Conservation (phyloP, 345 rosid species). For the Cardamine chenopodiifolia region DNA sequence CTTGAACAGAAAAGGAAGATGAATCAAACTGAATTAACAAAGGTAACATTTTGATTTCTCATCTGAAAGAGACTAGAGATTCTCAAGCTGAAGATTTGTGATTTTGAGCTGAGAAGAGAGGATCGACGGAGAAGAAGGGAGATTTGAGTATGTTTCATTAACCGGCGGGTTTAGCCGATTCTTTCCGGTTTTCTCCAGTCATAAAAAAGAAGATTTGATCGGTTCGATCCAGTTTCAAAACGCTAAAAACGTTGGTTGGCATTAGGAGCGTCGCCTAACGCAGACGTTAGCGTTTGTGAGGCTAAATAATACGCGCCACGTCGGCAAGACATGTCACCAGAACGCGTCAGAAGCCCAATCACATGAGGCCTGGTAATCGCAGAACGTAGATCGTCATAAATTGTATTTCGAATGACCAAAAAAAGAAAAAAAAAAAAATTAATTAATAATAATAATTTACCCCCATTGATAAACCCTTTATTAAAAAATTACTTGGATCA, state of each 20-base stretch:
- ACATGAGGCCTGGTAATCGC: constrained; percentile 18
- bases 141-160: not conserved
- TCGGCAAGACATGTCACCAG: constrained; percentile 29
- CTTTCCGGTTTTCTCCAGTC: not conserved
- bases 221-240: not conserved
- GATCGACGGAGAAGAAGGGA: constrained; percentile 3
- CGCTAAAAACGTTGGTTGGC: too few species aligned
- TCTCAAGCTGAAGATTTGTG: constrained; percentile 11
- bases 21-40: constrained; percentile 2
- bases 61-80: not conserved
- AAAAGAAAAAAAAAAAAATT: not conserved
- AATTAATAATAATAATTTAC: constrained; percentile 13
- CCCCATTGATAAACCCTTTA: constrained; percentile 36
- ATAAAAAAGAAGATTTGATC: not conserved
- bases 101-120: constrained; percentile 1
- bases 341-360: constrained; percentile 39
- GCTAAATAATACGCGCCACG: constrained; percentile 16
- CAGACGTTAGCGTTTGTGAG: not conserved
- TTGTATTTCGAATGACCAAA: not conserved
- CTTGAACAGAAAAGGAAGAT: constrained; percentile 8
- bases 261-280: not conserved
- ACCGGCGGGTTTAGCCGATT: not conserved
- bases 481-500: constrained; percentile 34
- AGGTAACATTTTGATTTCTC: not conserved
- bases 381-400: constrained; percentile 34